phyloP scores from a whole-genome alignment of 805 yeast genomes.

The Cyberlindnera samutprakarnensis region DNA sequence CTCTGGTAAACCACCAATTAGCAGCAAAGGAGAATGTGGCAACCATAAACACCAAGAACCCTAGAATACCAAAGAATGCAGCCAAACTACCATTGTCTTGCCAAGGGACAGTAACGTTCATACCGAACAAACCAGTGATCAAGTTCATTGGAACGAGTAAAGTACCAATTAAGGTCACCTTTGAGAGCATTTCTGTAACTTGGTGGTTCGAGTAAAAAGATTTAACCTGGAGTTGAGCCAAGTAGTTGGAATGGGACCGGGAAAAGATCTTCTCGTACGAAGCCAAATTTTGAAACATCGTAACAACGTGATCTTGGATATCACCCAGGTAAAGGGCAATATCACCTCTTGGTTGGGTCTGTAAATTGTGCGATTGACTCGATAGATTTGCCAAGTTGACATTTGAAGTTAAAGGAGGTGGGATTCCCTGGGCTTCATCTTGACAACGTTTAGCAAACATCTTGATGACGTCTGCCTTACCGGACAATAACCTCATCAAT shows the following conservation, averaged over 20 bases:
- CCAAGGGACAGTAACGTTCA: slow-evolving; percentile 91
- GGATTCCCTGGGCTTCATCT: slow-evolving; percentile 45
- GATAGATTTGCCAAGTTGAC: slow-evolving; percentile 31
- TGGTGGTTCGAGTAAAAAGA: slow-evolving; percentile 79
- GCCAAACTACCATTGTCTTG: slow-evolving; percentile 33
- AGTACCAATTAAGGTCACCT: slow-evolving; percentile 87
- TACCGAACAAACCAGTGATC: slow-evolving; percentile 88
- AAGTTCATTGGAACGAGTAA: slow-evolving; percentile 83
- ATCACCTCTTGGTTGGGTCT: slow-evolving; percentile 73
- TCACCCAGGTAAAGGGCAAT: slow-evolving; percentile 90
- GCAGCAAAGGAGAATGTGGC: slow-evolving; percentile 33
- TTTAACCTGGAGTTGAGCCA: slow-evolving; percentile 92
- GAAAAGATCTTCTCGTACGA: slow-evolving; percentile 92
- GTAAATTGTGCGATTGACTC: slow-evolving; percentile 9
- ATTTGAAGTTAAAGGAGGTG: slow-evolving; percentile 33
- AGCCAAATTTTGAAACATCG: slow-evolving; percentile 86
- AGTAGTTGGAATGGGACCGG: slow-evolving; percentile 83
- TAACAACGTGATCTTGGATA: slow-evolving; percentile 93
- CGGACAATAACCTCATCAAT: slow-evolving; percentile 77
- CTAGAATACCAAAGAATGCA: slow-evolving; percentile 69
- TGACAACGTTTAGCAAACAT: slow-evolving; percentile 95
- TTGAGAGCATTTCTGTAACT: slow-evolving; percentile 80
- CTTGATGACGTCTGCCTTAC: slow-evolving; percentile 92
- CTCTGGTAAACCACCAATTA: slow-evolving; percentile 31
- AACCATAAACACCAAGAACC: slow-evolving; percentile 38